Evolutionary conservation across 179 eudicot species (phyloP), one percentile per base, ranked within the genome.

Genomic region (Patellifolia procumbens): DNA sequence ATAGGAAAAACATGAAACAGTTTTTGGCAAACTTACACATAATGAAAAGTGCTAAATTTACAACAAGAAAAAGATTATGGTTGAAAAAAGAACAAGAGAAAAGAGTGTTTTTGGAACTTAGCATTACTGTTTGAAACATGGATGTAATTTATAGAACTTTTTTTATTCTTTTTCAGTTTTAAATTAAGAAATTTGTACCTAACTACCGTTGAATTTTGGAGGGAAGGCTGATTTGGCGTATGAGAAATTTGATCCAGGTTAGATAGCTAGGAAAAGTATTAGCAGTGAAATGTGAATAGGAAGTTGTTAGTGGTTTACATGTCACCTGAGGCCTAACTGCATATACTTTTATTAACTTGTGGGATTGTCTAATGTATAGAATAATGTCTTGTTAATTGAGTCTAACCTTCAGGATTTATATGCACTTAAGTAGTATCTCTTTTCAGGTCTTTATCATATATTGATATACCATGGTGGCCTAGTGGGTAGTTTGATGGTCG

Each of bases 261-360:
- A 71, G 55, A 49, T 5, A 8, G 20, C 43, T 10, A 42, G n/a
- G 64, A 7, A 58, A 67, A 56, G 35, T 43, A n/a, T 26, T 28
- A 62, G 22, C 53, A 68, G 75, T 28, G 59, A 79, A 53, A 42
- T 26, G 56, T 63, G 71, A 73, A 74, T 65, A 65, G 42, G 51
- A 55, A 68, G 49, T 24, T 73, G 79, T 76, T 75, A 86, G 86
- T 82, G 90, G 78, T 68, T 67, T 85, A 76, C 87, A 82, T 84
- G 85, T 88, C 88, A 87, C 82, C 88, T 82, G 69, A 61, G 83
- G 85, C 91, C 91, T 88, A 89, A 88, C 86, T 75, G 45, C 15
- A 22, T 59, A 56, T 53, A 39, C 64, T 64, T 45, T 68, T 74
- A 49, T 45, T 78, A 76, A 26, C 84, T 83, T 78, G 80, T 76